Evolutionary conservation across 306 rosid species (phyloP).

Genomic region (Gynostemma pentaphyllum): DNA sequence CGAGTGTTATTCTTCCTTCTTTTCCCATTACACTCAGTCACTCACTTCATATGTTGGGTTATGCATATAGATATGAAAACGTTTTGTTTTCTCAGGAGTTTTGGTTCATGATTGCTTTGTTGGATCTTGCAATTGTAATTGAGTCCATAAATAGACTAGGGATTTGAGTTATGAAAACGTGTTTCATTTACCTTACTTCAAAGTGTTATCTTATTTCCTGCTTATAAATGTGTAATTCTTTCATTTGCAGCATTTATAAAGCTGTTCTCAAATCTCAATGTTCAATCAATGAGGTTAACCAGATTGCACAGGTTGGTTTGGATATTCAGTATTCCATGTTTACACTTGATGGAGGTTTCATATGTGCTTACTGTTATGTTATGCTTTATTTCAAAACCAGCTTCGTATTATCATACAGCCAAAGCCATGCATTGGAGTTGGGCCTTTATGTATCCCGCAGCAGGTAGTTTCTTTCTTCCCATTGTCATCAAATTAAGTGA

Average conservation of each 20-base stretch:
- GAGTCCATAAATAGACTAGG: not conserved
- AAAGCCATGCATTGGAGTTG: slow-evolving; percentile 59
- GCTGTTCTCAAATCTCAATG: slow-evolving; percentile 72
- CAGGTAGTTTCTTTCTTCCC: slow-evolving; percentile 42
- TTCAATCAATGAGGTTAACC: slow-evolving; percentile 77
- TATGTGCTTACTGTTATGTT: slow-evolving; percentile 21
- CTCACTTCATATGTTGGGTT: not conserved
- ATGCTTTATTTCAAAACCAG: slow-evolving; percentile 34
- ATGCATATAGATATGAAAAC: slow-evolving; percentile 1
- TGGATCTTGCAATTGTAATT: not conserved
- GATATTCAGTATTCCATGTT: slow-evolving; percentile 13
- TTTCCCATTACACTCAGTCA: slow-evolving; percentile 11
- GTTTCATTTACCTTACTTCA: not conserved
- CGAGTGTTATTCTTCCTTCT: slow-evolving; percentile 13
- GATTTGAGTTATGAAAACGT: slow-evolving; percentile 6
- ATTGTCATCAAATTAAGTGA: slow-evolving; percentile 4
- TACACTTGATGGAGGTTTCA: slow-evolving; percentile 12
- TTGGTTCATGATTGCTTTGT: not conserved
- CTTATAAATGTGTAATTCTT: not conserved
- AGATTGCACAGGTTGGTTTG: slow-evolving; percentile 82
- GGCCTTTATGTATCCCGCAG: slow-evolving; percentile 82
- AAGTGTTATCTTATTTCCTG: not conserved
- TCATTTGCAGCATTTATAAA: slow-evolving; percentile 62
- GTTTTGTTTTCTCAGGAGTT: not conserved
- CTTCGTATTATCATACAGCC: slow-evolving; percentile 89